A percentile compares a stretch with the other conserved stretches of the same genome.
Conservation (phyloP, 768 basidiomycete genomes). For the Termitomyces sp. region DNA sequence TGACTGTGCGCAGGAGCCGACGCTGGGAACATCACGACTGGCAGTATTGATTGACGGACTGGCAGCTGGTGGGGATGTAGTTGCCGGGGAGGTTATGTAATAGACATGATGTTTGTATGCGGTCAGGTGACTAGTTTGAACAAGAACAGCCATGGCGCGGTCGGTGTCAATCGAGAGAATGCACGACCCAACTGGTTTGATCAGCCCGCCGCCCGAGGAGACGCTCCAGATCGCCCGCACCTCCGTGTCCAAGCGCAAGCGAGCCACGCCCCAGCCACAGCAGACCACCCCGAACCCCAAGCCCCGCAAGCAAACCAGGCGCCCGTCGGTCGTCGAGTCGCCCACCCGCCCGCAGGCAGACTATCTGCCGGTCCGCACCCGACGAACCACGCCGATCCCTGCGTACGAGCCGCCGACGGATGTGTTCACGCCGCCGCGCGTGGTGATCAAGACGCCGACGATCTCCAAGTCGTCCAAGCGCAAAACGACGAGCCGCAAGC, state of each 20-base stretch:
- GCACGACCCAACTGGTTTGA: conserved; percentile 14
- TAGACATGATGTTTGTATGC: not conserved
- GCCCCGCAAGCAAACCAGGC: conserved; percentile 42
- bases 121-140: conserved; percentile 5
- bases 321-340: not conserved
- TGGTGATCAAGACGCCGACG: conserved; percentile 44
- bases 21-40: conserved; percentile 61
- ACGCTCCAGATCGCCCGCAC: conserved; percentile 26
- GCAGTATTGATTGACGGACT: conserved; percentile 78
- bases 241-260: conserved; percentile 33
- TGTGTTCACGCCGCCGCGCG: conserved; percentile 67
- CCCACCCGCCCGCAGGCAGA: not conserved
- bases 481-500: conserved; percentile 14
- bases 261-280: conserved; percentile 19
- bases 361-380: conserved; percentile 9
- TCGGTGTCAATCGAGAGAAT: conserved; percentile 18
- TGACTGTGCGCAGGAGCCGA: conserved; percentile 42
- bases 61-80: conserved; percentile 73
- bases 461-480: conserved; percentile 33
- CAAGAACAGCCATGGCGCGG: not conserved
- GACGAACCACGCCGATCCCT: conserved; percentile 52
- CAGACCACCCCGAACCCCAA: conserved; percentile 59
- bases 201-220: conserved; percentile 66
- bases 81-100: conserved; percentile 23
- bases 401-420: conserved; percentile 63